These are phyloP conservation scores for Citrus sp. DNA, from an alignment of 345 rosid genomes.

Conservation along the genomic window DNA sequence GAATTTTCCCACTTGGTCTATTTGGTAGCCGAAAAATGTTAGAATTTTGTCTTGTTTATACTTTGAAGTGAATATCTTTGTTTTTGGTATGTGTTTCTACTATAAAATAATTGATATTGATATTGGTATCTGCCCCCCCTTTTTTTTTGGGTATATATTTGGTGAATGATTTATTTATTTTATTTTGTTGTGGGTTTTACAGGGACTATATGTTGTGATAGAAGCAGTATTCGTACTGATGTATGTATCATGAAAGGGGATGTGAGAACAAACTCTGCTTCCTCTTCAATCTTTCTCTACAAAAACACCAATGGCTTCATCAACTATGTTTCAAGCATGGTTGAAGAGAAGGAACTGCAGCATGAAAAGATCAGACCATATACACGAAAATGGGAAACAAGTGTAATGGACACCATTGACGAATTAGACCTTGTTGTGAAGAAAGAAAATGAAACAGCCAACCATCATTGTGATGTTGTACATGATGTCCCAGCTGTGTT, in stretches of 20 bases:
- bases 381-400: conserved; percentile 83
- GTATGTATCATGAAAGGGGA: conserved; percentile 80
- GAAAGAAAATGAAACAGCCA: conserved; percentile 15
- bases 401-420: conserved; percentile 65
- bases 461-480: conserved; percentile 46
- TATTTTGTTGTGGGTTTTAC: conserved; percentile 18
- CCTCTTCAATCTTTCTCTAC: conserved; percentile 64
- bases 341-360: conserved; percentile 24
- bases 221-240: conserved; percentile 60
- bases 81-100: background rate
- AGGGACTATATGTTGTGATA: conserved; percentile 82
- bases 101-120: background rate
- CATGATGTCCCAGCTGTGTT: conserved; percentile 71
- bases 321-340: conserved; percentile 17
- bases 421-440: conserved; percentile 52
- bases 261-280: conserved; percentile 54
- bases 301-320: conserved; percentile 3
- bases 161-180: background rate
- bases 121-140: background rate
- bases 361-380: conserved; percentile 69
- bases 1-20: background rate
- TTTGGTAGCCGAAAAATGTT: background rate
- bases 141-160: background rate
- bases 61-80: background rate
- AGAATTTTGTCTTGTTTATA: background rate